Conservation (phyloP, 805 yeast species). For the Kodamaea leandrae region DNA sequence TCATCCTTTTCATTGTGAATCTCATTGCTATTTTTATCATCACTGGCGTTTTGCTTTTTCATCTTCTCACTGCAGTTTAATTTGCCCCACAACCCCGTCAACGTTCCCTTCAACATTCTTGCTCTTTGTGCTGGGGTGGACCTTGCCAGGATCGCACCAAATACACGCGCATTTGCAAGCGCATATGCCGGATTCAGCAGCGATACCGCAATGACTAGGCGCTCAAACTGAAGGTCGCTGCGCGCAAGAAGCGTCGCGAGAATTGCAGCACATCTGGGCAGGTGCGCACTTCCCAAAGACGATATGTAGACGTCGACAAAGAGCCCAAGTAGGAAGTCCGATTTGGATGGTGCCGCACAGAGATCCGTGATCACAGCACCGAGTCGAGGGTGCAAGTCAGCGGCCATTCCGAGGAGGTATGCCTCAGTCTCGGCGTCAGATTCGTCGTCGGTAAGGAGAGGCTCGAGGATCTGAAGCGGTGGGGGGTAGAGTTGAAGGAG, state of each 20-base stretch:
- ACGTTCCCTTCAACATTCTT: conserved; percentile 38
- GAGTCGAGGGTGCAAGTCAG: too few relatives aligned
- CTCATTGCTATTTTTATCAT: background rate
- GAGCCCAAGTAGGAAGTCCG: too few relatives aligned
- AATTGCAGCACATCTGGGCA: background rate
- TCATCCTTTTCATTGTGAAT: background rate
- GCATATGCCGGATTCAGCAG: conserved; percentile 20
- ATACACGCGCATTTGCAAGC: conserved; percentile 39
- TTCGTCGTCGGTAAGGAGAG: too few relatives aligned
- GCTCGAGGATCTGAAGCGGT: too few relatives aligned
- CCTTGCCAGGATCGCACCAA: conserved; percentile 31
- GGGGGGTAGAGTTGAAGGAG: too few relatives aligned
- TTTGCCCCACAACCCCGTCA: conserved; percentile 51
- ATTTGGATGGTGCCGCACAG: too few relatives aligned
- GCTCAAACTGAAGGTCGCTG: background rate
- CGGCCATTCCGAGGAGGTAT: too few relatives aligned
- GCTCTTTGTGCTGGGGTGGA: conserved; percentile 33
- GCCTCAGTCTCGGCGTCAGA: too few relatives aligned
- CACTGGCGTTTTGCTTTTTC: background rate
- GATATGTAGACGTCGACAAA: too few relatives aligned
- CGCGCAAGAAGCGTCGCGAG: background rate
- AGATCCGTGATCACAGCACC: background rate
- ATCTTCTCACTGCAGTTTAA: too few relatives aligned
- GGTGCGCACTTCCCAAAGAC: too few relatives aligned
- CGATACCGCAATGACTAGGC: conserved; percentile 13